phyloP scores from a whole-genome alignment of 1,284 basidiomycete species.

The Ustilago cynodontis region DNA sequence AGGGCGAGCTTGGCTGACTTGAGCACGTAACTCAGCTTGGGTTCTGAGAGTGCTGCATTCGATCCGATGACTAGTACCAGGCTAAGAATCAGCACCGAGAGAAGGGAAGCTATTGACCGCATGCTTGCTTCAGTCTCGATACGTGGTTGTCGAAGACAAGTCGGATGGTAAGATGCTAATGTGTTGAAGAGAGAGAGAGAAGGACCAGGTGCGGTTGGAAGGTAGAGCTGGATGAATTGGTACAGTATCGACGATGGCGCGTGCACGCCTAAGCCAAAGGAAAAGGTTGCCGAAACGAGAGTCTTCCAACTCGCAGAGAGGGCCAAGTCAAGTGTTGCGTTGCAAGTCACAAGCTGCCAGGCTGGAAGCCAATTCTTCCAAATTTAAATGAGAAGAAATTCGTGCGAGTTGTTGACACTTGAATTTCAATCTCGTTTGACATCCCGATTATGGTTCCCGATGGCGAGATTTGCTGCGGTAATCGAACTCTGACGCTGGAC shows the following conservation, averaged over 20 bases:
- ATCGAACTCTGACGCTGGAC: slow-evolving; percentile 22
- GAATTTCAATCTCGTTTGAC: neutral
- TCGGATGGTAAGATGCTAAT: neutral
- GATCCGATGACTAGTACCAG: slow-evolving; percentile 30
- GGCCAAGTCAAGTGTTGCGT: no score
- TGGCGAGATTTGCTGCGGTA: slow-evolving; percentile 39
- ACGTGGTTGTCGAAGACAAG: neutral
- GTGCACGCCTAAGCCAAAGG: slow-evolving; percentile 15
- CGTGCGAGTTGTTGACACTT: slow-evolving; percentile 11
- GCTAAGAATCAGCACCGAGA: slow-evolving; percentile 7
- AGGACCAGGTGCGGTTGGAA: no score
- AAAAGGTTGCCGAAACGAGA: neutral
- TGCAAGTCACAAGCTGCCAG: slow-evolving; percentile 14
- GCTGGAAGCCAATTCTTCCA: slow-evolving; percentile 28
- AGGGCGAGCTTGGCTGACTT: slow-evolving; percentile 47
- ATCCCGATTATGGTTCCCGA: slow-evolving; percentile 1
- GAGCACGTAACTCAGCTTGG: slow-evolving; percentile 53
- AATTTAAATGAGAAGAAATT: neutral
- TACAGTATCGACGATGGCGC: slow-evolving; percentile 27
- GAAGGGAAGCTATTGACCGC: slow-evolving; percentile 28
- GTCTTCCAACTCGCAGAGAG: neutral
- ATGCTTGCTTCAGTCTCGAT: neutral
- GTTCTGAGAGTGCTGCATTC: slow-evolving; percentile 32
- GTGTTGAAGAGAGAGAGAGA: neutral
- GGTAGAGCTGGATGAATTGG: no score